Evolutionary conservation across 2,329 filamentous ascomycete genomes (phyloP).

Genomic region (Aspergillus tamarii): DNA sequence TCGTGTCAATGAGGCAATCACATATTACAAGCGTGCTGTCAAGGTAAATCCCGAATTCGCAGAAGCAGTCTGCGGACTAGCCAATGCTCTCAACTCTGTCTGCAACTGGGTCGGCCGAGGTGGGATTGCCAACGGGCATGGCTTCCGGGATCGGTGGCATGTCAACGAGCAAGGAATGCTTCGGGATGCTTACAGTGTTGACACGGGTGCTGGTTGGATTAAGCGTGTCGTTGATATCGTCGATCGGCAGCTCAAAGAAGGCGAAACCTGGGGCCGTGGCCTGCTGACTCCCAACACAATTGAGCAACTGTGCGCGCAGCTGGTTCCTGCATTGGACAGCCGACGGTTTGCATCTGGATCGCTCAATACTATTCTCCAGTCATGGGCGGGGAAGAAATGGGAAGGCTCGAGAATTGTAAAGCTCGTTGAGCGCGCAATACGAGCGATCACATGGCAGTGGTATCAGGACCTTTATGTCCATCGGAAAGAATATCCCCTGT

Average conservation of each 20-base stretch:
- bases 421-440: slow-evolving; percentile 81
- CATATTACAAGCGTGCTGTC: slow-evolving; percentile 88
- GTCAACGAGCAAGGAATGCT: slow-evolving; percentile 84
- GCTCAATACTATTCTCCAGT: slow-evolving; percentile 44
- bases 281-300: slow-evolving; percentile 63
- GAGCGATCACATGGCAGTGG: slow-evolving; percentile 78
- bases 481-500: slow-evolving; percentile 58
- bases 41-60: slow-evolving; percentile 92
- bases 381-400: slow-evolving; percentile 77
- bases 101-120: slow-evolving; percentile 92
- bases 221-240: slow-evolving; percentile 91
- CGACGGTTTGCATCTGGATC: slow-evolving; percentile 30
- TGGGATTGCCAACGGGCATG: slow-evolving; percentile 74
- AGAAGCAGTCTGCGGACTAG: slow-evolving; percentile 93
- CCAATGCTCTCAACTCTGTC: slow-evolving; percentile 93
- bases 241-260: slow-evolving; percentile 81
- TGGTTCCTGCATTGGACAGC: slow-evolving; percentile 41
- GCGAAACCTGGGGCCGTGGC: slow-evolving; percentile 81
- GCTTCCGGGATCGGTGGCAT: slow-evolving; percentile 86
- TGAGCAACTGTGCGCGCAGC: slow-evolving; percentile 54
- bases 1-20: slow-evolving; percentile 86
- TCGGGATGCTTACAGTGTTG: slow-evolving; percentile 68
- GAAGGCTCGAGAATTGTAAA: slow-evolving; percentile 85
- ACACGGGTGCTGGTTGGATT: slow-evolving; percentile 75
- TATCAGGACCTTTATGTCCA: slow-evolving; percentile 79